Evolutionary conservation across 208 protist genomes (phyloP), one percentile per base, ranked within the genome.

Genomic region (Acanthamoeba lenticulata): DNA sequence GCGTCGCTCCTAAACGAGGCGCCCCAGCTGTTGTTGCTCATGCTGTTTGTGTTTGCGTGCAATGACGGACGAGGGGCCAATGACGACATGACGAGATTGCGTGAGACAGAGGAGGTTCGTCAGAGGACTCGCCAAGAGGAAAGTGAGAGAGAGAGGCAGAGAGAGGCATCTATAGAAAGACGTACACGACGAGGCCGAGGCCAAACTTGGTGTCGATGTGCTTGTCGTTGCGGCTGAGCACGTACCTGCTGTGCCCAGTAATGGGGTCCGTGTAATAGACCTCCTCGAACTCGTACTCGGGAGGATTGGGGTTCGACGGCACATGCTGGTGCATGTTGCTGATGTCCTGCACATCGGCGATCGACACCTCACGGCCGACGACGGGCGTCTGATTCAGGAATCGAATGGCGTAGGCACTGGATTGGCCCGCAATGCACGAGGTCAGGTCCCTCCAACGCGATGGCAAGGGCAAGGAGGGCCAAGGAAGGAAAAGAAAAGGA

Each of bases 141-240:
- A 60, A 60, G 52, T 60, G 21, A 27, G n/a, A 32, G n/a, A 79
- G 24, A 79, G 34, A 38, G 34, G 29, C 19, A 21, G 5, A n/a
- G 27, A 69, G 60, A 69, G 60, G 60, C 27, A 27, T n/a, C 19
- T 11, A 74, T 1, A 74, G 38, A 49, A 17, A 83, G 15, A 85
- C 74, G 74, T 21, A 85, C 74, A 55, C 74, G 27, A 85, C 24
- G 42, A 85, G 42, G 5, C 74, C 74, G 24, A 85, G 74, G n/a
- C 74, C 74, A 34, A 85, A 85, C 15, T 85, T 85, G 1, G 24
- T 45, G 42, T 85, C 74, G 44, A 32, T 2, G 44, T 55, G 21
- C n/a, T 85, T 5, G 1, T 85, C 74, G 74, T 17, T n/a, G 24
- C 74, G 74, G 27, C 21, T 85, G 74, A 85, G 74, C 74, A 85